phyloP scores from a whole-genome alignment of 2,329 filamentous ascomycete species.

The Aspergillus spinulosporus region DNA sequence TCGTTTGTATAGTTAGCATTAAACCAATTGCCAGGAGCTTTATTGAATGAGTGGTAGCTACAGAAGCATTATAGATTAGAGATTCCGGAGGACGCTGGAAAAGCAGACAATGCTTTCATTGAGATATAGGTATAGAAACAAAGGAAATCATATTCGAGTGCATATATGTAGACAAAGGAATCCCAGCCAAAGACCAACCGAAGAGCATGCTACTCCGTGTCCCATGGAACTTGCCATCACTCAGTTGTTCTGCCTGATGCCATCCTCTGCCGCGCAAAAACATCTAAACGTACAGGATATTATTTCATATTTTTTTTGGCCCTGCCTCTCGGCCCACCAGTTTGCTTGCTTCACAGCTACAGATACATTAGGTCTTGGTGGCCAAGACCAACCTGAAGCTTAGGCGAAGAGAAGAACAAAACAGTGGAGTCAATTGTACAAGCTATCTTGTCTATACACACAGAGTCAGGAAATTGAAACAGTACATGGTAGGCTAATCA shows the following conservation, averaged over 20 bases:
- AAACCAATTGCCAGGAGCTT: too few relatives aligned
- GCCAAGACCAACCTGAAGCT: slow-evolving; percentile 8
- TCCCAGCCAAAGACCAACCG: slow-evolving; percentile 25
- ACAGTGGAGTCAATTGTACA: slow-evolving; percentile 47
- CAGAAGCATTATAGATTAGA: too few relatives aligned
- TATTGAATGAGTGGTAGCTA: too few relatives aligned
- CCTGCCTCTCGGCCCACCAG: slow-evolving; percentile 26
- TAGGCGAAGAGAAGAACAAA: slow-evolving; percentile 40
- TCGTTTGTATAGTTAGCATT: too few relatives aligned
- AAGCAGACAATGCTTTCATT: not conserved
- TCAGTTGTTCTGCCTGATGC: slow-evolving; percentile 28
- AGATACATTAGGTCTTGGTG: slow-evolving; percentile 8
- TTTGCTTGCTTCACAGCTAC: slow-evolving; percentile 32
- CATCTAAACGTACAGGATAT: slow-evolving; percentile 47
- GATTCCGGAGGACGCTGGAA: too few relatives aligned
- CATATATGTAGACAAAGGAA: slow-evolving; percentile 28
- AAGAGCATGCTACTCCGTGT: slow-evolving; percentile 20
- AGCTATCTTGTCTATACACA: slow-evolving; percentile 49
- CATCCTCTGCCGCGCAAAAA: slow-evolving; percentile 34
- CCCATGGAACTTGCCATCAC: slow-evolving; percentile 15
- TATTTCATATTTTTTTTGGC: slow-evolving; percentile 36
- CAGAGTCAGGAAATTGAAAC: slow-evolving; percentile 42
- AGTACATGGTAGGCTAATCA: slow-evolving; percentile 37
- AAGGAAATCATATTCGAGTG: slow-evolving; percentile 38
- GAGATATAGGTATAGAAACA: slow-evolving; percentile 15